Evolutionary conservation across 192 early-diverging fungal genomes (phyloP), one percentile per base, ranked within the genome.

Genomic region (Podila epicladia): DNA sequence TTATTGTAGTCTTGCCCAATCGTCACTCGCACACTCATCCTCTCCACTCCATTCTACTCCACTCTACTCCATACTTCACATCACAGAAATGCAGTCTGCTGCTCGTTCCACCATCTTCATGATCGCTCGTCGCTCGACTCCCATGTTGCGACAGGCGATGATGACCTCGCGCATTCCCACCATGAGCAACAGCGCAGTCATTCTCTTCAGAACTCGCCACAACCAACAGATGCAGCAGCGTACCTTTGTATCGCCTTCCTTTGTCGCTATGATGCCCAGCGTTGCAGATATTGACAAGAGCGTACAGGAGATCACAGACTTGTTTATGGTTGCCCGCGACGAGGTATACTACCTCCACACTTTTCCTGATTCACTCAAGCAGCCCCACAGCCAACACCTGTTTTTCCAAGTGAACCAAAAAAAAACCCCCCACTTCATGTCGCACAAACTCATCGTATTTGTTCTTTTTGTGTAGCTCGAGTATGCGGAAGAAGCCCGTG

Each of bases 401-500:
- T 8, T 5, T 13, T 1, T 0, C 32, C 33, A 20, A 28, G 19
- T 45, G 41, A 12, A 45, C 7, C n/a, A n/a, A 45, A 45, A 2
- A 13, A 3, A 0, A 35, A 35, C 35, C 11, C 41, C 38, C 41
- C 41, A 12, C 15, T 3, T 45, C 41, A 15, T 12, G 15, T 45
- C 41, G 13, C 41, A 45, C 41, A 45, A 45, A 45, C 41, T 45
- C n/a, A n/a, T n/a, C n/a, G n/a, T n/a, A n/a, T n/a, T n/a, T n/a
- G n/a, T n/a, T n/a, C n/a, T n/a, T n/a, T 55, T 24, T 20, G n/a
- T 38, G 1, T 61, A 80, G 77, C 57, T 80, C 37, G 77, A 80
- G 12, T 84, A 82, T 64, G 83, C 83, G 65, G 83, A 84, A 35
- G 83, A 84, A 33, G 77, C 83, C 4, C 77, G 83, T 57, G 83